Percentiles rank a stretch among this genome's conserved stretches.
phyloP scores from a whole-genome alignment of 768 basidiomycete genomes.

The Tephrocybe sp. region DNA sequence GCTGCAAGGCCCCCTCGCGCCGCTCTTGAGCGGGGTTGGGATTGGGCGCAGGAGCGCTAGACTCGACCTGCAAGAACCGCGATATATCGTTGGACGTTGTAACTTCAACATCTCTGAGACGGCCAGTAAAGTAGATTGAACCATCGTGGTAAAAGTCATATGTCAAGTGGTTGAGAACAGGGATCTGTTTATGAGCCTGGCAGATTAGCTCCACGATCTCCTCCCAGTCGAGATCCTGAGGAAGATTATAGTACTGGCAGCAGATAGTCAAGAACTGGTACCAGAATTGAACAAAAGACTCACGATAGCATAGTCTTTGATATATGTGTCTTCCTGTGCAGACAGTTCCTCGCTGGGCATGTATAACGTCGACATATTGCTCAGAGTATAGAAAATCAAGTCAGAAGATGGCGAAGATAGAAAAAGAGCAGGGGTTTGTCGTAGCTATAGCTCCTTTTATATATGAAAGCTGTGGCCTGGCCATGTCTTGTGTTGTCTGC shows the following conservation, averaged over 20 bases:
- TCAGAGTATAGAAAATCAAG: background rate
- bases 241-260: slow-evolving; percentile 2
- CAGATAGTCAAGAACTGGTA: background rate
- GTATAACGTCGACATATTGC: background rate
- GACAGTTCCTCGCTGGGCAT: background rate
- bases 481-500: background rate
- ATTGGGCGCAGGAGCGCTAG: too few species aligned
- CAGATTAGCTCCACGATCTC: background rate
- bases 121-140: background rate
- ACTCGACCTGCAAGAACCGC: too few species aligned
- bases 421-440: background rate
- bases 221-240: background rate
- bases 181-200: background rate
- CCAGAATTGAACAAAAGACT: too few species aligned
- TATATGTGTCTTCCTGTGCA: background rate
- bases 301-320: background rate
- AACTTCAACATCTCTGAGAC: too few species aligned
- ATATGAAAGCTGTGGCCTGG: background rate
- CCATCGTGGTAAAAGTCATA: background rate
- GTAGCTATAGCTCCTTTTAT: background rate
- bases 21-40: too few species aligned
- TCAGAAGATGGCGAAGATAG: background rate
- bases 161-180: background rate
- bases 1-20: too few species aligned
- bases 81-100: too few species aligned